Evolutionary conservation across 1,139 yeast species (phyloP).

Genomic region (Hanseniaspora uvarum): DNA sequence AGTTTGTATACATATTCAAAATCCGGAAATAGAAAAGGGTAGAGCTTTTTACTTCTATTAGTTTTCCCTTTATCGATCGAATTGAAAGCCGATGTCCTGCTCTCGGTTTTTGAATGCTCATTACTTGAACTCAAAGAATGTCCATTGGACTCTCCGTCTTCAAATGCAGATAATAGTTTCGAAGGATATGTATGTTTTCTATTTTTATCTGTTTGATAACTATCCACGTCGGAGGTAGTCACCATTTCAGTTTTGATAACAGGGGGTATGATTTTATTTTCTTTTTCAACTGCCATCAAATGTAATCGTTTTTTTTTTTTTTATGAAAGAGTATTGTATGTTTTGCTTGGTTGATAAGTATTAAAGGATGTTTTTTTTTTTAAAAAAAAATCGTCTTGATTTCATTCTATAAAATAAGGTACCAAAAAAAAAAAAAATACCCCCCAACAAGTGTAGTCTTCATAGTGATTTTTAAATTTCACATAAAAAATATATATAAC

Average conservation of each 20-base stretch:
- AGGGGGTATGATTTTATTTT: not conserved
- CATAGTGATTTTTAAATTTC: too few species aligned
- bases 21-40: conserved; percentile 38
- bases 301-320: not conserved
- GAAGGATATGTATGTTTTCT: not conserved
- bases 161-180: not conserved
- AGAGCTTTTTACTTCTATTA: not conserved
- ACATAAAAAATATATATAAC: too few species aligned
- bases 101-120: not conserved
- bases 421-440: not conserved
- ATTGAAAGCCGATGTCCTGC: not conserved
- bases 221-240: not conserved
- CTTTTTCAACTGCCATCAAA: not conserved
- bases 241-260: not conserved
- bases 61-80: not conserved
- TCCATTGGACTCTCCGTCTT: not conserved
- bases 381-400: too few species aligned
- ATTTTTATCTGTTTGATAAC: not conserved
- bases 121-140: not conserved
- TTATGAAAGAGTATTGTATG: not conserved
- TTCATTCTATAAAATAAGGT: not conserved
- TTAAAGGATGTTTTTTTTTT: too few species aligned
- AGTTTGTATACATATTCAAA: conserved; percentile 43
- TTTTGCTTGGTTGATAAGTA: not conserved
- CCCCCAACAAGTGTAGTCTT: too few species aligned